These are phyloP conservation scores for Blastobotrys malaysiensis DNA, from an alignment of 1,139 yeast genomes.

Conservation along the genomic window DNA sequence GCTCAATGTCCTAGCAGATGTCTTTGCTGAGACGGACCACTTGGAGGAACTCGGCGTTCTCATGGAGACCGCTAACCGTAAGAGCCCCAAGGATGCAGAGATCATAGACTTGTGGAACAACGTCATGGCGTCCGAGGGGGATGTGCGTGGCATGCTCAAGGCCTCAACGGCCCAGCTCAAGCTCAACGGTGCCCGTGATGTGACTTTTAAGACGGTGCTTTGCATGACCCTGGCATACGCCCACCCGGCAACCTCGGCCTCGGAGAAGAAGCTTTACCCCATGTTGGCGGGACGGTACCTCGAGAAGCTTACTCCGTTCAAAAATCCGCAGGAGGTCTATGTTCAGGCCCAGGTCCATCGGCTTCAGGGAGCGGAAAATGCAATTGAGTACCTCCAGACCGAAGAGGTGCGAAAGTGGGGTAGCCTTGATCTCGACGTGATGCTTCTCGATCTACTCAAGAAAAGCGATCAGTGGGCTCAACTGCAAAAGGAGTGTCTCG, in stretches of 20 bases:
- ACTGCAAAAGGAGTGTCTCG: constrained; percentile 34
- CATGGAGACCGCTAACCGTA: constrained; percentile 53
- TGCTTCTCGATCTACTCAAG: constrained; percentile 45
- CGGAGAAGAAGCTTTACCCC: constrained; percentile 46
- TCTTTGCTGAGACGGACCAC: constrained; percentile 32
- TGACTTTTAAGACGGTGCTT: constrained; percentile 44
- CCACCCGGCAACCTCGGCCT: constrained; percentile 27
- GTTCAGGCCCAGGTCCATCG: constrained; percentile 47
- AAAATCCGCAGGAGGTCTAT: constrained; percentile 54
- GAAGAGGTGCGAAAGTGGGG: constrained; percentile 36
- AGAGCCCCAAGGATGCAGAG: constrained; percentile 43
- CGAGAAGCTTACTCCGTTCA: constrained; percentile 42
- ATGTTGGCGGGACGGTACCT: constrained; percentile 52
- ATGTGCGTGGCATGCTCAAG: constrained; percentile 32
- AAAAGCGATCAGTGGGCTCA: constrained; percentile 39
- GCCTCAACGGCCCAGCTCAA: constrained; percentile 33
- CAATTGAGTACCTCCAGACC: constrained; percentile 33
- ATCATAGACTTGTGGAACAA: constrained; percentile 35
- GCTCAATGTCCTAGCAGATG: constrained; percentile 38
- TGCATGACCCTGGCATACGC: constrained; percentile 30
- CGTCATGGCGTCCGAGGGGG: constrained; percentile 28
- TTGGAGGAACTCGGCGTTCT: constrained; percentile 39
- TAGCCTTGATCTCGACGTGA: constrained; percentile 53
- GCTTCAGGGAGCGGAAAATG: constrained; percentile 32
- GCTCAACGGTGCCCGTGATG: constrained; percentile 31